Evolutionary conservation across 495 filamentous ascomycete species (phyloP).

Genomic region (Podospora anserina): DNA sequence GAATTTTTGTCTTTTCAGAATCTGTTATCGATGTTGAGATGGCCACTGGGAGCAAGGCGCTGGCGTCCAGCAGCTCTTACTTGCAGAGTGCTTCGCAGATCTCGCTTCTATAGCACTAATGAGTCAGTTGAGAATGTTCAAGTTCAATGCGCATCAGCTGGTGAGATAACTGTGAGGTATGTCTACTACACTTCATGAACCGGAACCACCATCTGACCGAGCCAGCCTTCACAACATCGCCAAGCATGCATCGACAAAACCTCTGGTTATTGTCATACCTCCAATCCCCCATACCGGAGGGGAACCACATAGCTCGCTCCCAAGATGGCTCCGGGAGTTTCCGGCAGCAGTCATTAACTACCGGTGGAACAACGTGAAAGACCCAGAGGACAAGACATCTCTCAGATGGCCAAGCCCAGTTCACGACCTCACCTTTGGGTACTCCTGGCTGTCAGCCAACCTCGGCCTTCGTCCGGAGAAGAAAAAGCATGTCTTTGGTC

Average conservation of each 20-base stretch:
- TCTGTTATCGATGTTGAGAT: conserved; percentile 17
- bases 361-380: conserved; percentile 28
- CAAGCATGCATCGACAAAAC: conserved; percentile 24
- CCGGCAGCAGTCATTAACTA: conserved; percentile 45
- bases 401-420: conserved; percentile 46
- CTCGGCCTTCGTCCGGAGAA: conserved; percentile 19
- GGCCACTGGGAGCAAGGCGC: conserved; percentile 4
- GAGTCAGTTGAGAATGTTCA: conserved; percentile 15
- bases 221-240: conserved; percentile 36
- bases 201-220: not conserved
- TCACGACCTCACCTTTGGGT: conserved; percentile 47
- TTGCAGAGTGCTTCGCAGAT: conserved; percentile 6
- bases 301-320: conserved; percentile 25
- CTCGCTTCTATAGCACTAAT: conserved; percentile 7
- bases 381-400: conserved; percentile 9
- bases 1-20: not conserved
- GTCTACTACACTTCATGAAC: not conserved
- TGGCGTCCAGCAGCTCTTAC: not conserved
- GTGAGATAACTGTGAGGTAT: conserved; percentile 29
- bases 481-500: conserved; percentile 9
- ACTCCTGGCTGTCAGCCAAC: conserved; percentile 42
- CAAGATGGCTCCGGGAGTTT: conserved; percentile 31
- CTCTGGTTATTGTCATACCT: conserved; percentile 37
- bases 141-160: conserved; percentile 25
- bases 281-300: conserved; percentile 25